Evolutionary conservation across 78 protist genomes (phyloP), one percentile per base, ranked within the genome.

Genomic region (Dictyostelium purpureum): DNA sequence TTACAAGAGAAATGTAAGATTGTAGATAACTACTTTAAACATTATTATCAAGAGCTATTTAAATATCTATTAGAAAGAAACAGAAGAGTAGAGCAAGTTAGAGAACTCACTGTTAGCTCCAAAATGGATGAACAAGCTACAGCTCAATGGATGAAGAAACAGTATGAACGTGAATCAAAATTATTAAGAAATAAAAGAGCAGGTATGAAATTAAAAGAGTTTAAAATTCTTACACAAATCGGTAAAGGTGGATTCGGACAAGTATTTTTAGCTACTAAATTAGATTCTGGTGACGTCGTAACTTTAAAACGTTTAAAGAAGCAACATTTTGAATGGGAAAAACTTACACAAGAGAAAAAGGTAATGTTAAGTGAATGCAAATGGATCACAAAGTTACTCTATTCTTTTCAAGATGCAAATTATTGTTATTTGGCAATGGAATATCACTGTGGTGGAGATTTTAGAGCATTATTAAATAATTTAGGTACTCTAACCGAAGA

Each of bases 231-330:
- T 26, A 82, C 77, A 2, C 78, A 87, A 42, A 97, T 97, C 49
- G 98, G 98, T 6, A 51, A 94, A n/a, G 98, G 98, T 35, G 97
- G 97, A 3, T 97, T 96, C 52, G 98, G 98, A 18, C 91, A 92
- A 43, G 95, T 92, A 21, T 92, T 85, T 61, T 75, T 92, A 21
- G 87, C 89, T 6, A 38, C 31, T 4, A 92, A 79, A 45, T 65
- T 82, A 19, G 93, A 71, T 40, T 51, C 77, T 3, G 95, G 95
- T 11, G 91, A 79, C 24, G 28, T 85, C 35, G 90, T 92, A 0
- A 87, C 95, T 0, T 37, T 92, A 4, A 92, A 92, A 47, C 19
- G 88, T 38, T 74, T 92, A 4, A 81, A 92, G 31, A 92, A 92
- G 49, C 57, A 51, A 28, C 19, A 75, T 0, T 65, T 57, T 26